Evolutionary conservation across 2,329 filamentous ascomycete species (phyloP), one percentile per base, ranked within the genome.

Genomic region (Didymellaceae sp.): DNA sequence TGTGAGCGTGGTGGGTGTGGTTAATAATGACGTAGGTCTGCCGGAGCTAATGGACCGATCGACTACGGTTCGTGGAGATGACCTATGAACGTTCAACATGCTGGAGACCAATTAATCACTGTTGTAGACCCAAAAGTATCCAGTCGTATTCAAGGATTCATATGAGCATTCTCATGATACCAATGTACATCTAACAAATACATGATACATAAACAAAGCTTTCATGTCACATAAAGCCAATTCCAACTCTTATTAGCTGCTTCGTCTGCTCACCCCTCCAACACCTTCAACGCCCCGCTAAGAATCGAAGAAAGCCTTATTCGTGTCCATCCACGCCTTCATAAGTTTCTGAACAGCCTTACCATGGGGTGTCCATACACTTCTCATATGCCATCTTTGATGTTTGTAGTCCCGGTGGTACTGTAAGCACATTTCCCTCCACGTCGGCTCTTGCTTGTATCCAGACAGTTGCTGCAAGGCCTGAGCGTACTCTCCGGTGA

Each of bases 231-330:
- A n/a, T n/a, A n/a, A n/a, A n/a, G n/a, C n/a, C n/a, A n/a, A n/a
- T n/a, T n/a, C n/a, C n/a, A n/a, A n/a, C n/a, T n/a, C n/a, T n/a
- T n/a, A n/a, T n/a, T n/a, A n/a, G n/a, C n/a, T n/a, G n/a, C n/a
- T n/a, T n/a, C n/a, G n/a, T n/a, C n/a, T n/a, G n/a, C n/a, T n/a
- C n/a, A n/a, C n/a, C n/a, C n/a, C n/a, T n/a, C n/a, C n/a, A n/a
- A n/a, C n/a, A n/a, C n/a, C 24, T 20, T 34, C 37, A 7, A 22
- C 14, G 16, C 35, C 24, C n/a, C 41, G 21, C 25, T 45, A 52
- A 24, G 43, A 45, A 22, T 52, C 48, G 21, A 52, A 52, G 37
- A 52, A 52, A 4, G 10, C 26, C 14, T 35, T 28, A 6, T 52
- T 7, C 13, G 42, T 31, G 17, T 46, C 21, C 48, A 46, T 52